Evolutionary conservation across 1,139 yeast genomes (phyloP), one percentile per base, ranked within the genome.

Genomic region (Sugiyamaella neomexicana): DNA sequence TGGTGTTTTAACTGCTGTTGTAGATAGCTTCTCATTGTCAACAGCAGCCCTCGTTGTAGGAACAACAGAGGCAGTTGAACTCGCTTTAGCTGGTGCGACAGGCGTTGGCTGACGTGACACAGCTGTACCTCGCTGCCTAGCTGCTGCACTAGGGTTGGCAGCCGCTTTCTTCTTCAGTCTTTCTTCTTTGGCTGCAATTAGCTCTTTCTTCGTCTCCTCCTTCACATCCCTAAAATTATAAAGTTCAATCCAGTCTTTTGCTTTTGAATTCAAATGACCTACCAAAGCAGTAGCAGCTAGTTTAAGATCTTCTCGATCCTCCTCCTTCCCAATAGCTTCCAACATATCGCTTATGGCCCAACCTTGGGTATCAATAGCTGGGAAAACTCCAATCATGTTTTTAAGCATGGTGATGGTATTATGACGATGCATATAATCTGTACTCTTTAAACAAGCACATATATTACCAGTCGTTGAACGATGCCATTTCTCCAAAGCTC

Each of bases 401-500:
- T 86, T 89, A 72, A 91, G 74, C 62, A 89, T 81, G 1, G 88
- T 86, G 57, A 91, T 87, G 2, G 89, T 80, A 69, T 90, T 91
- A 58, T 93, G 80, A 52, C 95, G 79, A 2, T 89, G 83, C 83
- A 89, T 86, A 66, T 90, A 91, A 56, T 86, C 87, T 1, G 76
- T 75, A 16, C 82, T 79, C 10, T 72, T 68, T 46, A 89, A 73
- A 10, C 86, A 77, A 7, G 74, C 68, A 2, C 75, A 65, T 40
- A 85, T 72, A 37, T 81, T 80, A 1, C 72, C 68, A 20, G 80
- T 67, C 8, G 85, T 67, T 1, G 73, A 67, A 0, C 73, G 67
- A 62, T 88, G 90, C 79, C 86, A 85, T 9, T 76, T 75, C 62
- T 71, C 85, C 17, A 86, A 64, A 5, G 71, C 66, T 9, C 68